A percentile compares a stretch with the other conserved stretches of the same genome.
Evolutionary conservation across 2,329 filamentous ascomycete genomes (phyloP).

Genomic region (Ophiostoma pallidulum): DNA sequence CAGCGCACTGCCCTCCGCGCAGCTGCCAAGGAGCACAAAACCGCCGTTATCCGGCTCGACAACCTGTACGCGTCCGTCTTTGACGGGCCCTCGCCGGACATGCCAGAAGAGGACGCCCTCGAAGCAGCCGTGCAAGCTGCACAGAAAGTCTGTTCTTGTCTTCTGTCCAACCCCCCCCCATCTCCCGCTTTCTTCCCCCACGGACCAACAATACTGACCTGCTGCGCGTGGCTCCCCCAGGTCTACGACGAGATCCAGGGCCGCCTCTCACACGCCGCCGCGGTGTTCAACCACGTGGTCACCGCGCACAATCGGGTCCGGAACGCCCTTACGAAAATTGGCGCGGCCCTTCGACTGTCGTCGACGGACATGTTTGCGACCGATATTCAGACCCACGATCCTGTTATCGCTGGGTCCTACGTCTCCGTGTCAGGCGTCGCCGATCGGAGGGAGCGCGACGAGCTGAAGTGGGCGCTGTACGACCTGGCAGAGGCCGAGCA

Average conservation of each 20-base stretch:
- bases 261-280: neutral
- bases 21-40: neutral
- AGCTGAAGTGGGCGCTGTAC: neutral
- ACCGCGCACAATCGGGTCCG: neutral
- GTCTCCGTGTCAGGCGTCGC: neutral
- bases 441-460: neutral
- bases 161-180: neutral
- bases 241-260: conserved; percentile 4
- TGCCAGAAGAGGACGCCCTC: neutral
- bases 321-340: neutral
- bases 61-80: neutral
- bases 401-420: too few relatives aligned
- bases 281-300: neutral
- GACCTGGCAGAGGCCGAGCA: neutral
- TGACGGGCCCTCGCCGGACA: neutral
- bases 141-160: neutral
- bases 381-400: too few relatives aligned
- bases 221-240: too few relatives aligned
- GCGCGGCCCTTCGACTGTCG: neutral
- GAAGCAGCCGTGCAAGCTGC: neutral
- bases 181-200: too few relatives aligned
- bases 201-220: too few relatives aligned
- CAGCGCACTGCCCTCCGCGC: neutral
- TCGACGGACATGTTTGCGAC: neutral
- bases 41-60: neutral